phyloP scores from a whole-genome alignment of 2,329 filamentous ascomycete species.

The Aspergillus sp. region DNA sequence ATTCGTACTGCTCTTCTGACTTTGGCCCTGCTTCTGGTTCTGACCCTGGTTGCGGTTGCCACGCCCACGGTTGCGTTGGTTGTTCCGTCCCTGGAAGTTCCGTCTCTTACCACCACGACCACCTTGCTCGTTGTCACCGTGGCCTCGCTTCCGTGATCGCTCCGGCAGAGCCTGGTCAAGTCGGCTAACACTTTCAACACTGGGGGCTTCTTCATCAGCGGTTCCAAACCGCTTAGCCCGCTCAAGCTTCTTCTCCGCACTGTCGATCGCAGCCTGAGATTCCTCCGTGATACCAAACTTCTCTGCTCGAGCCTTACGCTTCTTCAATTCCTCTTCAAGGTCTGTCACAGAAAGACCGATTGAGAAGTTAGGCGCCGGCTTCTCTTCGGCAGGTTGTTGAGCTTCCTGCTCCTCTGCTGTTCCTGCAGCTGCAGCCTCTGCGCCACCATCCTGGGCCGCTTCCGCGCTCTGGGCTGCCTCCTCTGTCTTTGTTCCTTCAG shows the following conservation, averaged over 20 bases:
- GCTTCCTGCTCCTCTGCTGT: conserved; percentile 17
- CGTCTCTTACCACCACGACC: conserved; percentile 44
- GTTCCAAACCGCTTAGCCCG: conserved; percentile 50
- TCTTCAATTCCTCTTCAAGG: conserved; percentile 47
- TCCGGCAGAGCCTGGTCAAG: conserved; percentile 49
- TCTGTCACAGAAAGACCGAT: conserved; percentile 45
- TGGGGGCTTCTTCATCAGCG: conserved; percentile 16
- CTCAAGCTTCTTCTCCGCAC: conserved; percentile 46
- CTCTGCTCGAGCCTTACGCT: conserved; percentile 50
- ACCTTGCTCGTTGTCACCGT: conserved; percentile 35
- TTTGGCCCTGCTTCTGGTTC: conserved; percentile 13
- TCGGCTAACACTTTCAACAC: conserved; percentile 35
- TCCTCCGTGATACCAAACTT: conserved; percentile 50
- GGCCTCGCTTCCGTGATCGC: conserved; percentile 41
- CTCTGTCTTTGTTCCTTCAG: conserved; percentile 18
- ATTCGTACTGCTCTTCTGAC: conserved; percentile 20
- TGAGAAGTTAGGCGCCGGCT: conserved; percentile 40
- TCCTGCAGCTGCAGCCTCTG: conserved; percentile 19
- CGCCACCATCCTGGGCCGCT: conserved; percentile 14
- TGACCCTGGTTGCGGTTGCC: conserved; percentile 22
- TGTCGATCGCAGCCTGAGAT: conserved; percentile 36
- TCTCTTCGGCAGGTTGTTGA: conserved; percentile 23
- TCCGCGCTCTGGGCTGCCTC: conserved; percentile 17
- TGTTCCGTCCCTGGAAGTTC: conserved; percentile 35
- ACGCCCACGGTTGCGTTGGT: conserved; percentile 24